Evolutionary conservation across 352 stramenopile species (phyloP), one percentile per base, ranked within the genome.

Genomic region (Pythium insidiosum): DNA sequence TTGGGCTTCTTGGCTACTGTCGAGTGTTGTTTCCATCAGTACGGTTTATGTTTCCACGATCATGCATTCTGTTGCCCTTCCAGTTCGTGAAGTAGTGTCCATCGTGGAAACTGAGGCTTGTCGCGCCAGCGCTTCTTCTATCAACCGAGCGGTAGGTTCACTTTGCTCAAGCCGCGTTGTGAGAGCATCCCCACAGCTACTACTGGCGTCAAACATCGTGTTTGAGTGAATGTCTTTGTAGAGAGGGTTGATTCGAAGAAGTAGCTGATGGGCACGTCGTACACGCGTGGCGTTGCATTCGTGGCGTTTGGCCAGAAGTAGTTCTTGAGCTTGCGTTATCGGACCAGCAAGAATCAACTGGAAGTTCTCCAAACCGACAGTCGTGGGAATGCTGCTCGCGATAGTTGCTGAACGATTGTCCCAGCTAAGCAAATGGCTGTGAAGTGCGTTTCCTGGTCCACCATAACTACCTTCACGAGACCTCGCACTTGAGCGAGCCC

Each of bases 401-500:
- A 61, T 58, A 0, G 47, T 58, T 0, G 51, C 52, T 6, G 49
- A 9, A 18, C 57, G 26, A 31, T 66, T 66, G 29, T 66, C 47
- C 52, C 57, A 61, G n/a, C 33, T 53, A 6, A 66, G 31, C n/a
- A 66, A 29, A n/a, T 65, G 57, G 28, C 57, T 66, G 10, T 55
- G 50, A 0, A 61, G 28, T 0, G 56, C 20, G 25, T 61, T 66
- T 3, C 57, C 52, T 0, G 57, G 47, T 0, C 57, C 51, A 20
- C 57, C 57, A 16, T 58, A 1, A 61, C 40, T 7, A 61, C 52
- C 22, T 61, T 65, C 1, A 65, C 43, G 23, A 58, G n/a, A 0
- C 51, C 50, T 2, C 46, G 47, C 13, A 51, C 49, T 23, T 65
- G 56, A 2, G 29, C 50, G 0, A 65, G 42, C 13, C 42, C 56